Percentiles rank a stretch among this genome's conserved stretches.
Conservation (phyloP, 116 monocot species). For the Thalassia testudinum region DNA sequence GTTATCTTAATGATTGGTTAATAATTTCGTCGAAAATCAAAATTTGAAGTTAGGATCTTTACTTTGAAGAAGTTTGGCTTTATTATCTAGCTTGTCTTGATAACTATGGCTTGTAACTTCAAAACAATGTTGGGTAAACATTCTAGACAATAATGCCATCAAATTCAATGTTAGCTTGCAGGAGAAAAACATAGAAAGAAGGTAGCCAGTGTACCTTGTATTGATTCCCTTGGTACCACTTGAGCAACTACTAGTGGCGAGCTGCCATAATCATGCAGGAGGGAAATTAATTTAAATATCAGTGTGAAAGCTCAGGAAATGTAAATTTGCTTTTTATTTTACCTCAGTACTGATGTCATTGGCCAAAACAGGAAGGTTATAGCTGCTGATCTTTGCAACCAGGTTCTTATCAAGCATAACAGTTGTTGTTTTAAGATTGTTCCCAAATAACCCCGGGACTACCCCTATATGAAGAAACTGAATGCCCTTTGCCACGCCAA, state of each 20-base stretch:
- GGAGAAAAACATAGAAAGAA: too few species aligned
- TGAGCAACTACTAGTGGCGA: slow-evolving; percentile 17
- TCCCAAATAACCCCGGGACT: slow-evolving; percentile 70
- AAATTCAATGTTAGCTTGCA: too few species aligned
- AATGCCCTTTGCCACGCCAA: slow-evolving; percentile 73
- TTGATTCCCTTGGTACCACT: slow-evolving; percentile 22
- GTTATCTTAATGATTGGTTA: too few species aligned
- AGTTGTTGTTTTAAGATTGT: slow-evolving; percentile 57
- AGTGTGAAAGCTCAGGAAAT: background rate
- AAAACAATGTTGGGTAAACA: too few species aligned
- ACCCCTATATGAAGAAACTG: slow-evolving; percentile 88
- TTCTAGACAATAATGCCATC: too few species aligned
- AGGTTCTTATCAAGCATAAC: slow-evolving; percentile 68
- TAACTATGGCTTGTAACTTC: too few species aligned
- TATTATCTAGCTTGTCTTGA: too few species aligned
- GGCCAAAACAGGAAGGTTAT: slow-evolving; percentile 60
- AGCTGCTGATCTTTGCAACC: slow-evolving; percentile 78
- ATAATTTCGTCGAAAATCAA: too few species aligned
- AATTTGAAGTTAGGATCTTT: too few species aligned
- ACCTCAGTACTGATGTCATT: slow-evolving; percentile 42
- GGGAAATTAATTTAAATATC: background rate
- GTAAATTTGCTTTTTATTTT: background rate
- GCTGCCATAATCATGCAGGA: slow-evolving; percentile 18
- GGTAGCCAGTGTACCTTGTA: slow-evolving; percentile 5
- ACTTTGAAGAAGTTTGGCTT: too few species aligned